Percentiles rank a stretch among this genome's conserved stretches.
phyloP scores from a whole-genome alignment of 2,329 filamentous ascomycete genomes.

The Scolecobasidium constrictum region DNA sequence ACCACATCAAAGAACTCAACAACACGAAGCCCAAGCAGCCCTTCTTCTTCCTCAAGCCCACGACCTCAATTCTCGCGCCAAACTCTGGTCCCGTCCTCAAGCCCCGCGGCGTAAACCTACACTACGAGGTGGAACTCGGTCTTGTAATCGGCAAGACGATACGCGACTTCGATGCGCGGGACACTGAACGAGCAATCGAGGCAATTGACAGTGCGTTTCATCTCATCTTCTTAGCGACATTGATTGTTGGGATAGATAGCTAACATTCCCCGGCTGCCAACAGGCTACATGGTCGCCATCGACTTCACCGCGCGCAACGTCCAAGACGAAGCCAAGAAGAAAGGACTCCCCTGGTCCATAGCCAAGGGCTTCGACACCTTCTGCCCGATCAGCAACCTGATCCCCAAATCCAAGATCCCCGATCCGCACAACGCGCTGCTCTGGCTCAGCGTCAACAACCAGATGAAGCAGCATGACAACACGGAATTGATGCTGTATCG shows the following conservation, averaged over 20 bases:
- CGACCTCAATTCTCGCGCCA: slow-evolving; percentile 73
- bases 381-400: slow-evolving; percentile 71
- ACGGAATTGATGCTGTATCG: slow-evolving; percentile 92
- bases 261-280: background rate
- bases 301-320: slow-evolving; percentile 96
- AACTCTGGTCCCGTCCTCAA: slow-evolving; percentile 68
- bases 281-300: slow-evolving; percentile 80
- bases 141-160: slow-evolving; percentile 76
- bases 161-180: slow-evolving; percentile 62
- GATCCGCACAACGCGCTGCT: slow-evolving; percentile 85
- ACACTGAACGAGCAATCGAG: slow-evolving; percentile 65
- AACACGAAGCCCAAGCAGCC: slow-evolving; percentile 83
- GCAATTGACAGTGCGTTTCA: slow-evolving; percentile 59
- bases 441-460: slow-evolving; percentile 72
- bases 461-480: slow-evolving; percentile 70
- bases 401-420: slow-evolving; percentile 67
- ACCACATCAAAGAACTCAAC: slow-evolving; percentile 88
- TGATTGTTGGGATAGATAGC: background rate
- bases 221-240: too few species aligned
- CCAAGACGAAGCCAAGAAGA: slow-evolving; percentile 94
- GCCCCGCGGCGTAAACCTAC: slow-evolving; percentile 72
- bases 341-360: slow-evolving; percentile 91
- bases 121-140: slow-evolving; percentile 92
- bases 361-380: slow-evolving; percentile 98
- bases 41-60: slow-evolving; percentile 97